Percentiles rank a stretch among this genome's conserved stretches.
These are phyloP conservation scores for Stropharia rugosoannulata DNA, from an alignment of 768 basidiomycete genomes.

Conservation along the genomic window DNA sequence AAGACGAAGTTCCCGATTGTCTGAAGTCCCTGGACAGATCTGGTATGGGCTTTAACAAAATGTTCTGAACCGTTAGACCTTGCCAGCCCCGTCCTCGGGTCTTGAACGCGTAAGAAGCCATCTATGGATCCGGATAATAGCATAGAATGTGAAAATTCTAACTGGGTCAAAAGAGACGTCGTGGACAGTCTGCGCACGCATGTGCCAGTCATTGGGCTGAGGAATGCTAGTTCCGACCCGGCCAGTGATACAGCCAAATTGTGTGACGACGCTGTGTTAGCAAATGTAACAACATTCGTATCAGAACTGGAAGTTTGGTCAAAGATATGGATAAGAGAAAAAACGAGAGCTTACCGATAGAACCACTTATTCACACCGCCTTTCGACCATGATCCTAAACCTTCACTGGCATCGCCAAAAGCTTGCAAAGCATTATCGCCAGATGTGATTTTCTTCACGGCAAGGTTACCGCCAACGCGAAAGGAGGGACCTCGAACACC, in stretches of 20 bases:
- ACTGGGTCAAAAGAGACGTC: slow-evolving; percentile 60
- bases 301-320: slow-evolving; percentile 22
- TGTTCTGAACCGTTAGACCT: slow-evolving; percentile 47
- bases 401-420: slow-evolving; percentile 53
- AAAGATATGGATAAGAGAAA: not conserved
- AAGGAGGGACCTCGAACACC: slow-evolving; percentile 73
- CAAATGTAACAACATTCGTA: slow-evolving; percentile 39
- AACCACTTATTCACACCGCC: slow-evolving; percentile 87
- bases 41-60: slow-evolving; percentile 74
- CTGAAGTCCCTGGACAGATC: slow-evolving; percentile 82
- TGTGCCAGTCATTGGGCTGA: slow-evolving; percentile 75
- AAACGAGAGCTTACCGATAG: slow-evolving; percentile 49
- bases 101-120: slow-evolving; percentile 72
- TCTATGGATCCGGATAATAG: slow-evolving; percentile 72
- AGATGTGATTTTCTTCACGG: slow-evolving; percentile 72
- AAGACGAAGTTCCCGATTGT: slow-evolving; percentile 77
- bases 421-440: slow-evolving; percentile 82
- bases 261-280: slow-evolving; percentile 50
- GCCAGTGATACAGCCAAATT: slow-evolving; percentile 59
- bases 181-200: slow-evolving; percentile 55
- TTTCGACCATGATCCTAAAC: slow-evolving; percentile 80
- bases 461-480: slow-evolving; percentile 63
- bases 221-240: slow-evolving; percentile 59
- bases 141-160: slow-evolving; percentile 63
- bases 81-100: slow-evolving; percentile 59